Evolutionary conservation across 257 asterid species (phyloP), one percentile per base, ranked within the genome.

Genomic region (Catharanthus roseus): DNA sequence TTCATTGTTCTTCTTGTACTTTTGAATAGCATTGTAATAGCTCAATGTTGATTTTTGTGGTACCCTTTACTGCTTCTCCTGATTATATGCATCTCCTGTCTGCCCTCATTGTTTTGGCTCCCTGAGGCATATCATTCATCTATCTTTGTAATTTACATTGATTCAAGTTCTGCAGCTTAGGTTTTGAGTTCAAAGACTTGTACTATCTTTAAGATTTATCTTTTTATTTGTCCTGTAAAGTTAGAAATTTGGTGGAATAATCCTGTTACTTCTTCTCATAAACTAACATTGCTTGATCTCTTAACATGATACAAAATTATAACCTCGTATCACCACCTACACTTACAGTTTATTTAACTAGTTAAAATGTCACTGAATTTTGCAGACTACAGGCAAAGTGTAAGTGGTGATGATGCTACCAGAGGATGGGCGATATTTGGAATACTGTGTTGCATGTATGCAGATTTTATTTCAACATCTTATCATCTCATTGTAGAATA

Each of bases 351-450:
- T 3, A 21, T 49, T 49, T 41, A 55, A 49, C 67, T 34, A 6
- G 31, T 31, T 33, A 34, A 67, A 55, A 65, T 56, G 47, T 70
- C 71, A 57, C 8, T 38, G 29, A 63, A 58, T 57, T 69, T 50
- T 80, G 68, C 77, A 93, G 98, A 84, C 68, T 81, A 80, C 77
- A 71, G 70, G 67, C 96, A 91, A 77, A 72, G 77, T 53, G 88
- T 84, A 74, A n/a, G n/a, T n/a, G 80, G 78, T 47, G 91, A 79
- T 51, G 83, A 81, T 79, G 83, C 85, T 67, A 69, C 82, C 61
- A 80, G 72, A 84, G 96, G 97, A 85, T 91, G 98, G 98, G 92
- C 95, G 65, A 82, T 84, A 78, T 91, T 93, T 76, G 98, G 96
- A 72, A 86, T 93, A 74, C 2, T 91, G 57, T 87, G 96, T 55